Conservation (phyloP, 2,329 filamentous ascomycete genomes). For the Saccharata proteae region DNA sequence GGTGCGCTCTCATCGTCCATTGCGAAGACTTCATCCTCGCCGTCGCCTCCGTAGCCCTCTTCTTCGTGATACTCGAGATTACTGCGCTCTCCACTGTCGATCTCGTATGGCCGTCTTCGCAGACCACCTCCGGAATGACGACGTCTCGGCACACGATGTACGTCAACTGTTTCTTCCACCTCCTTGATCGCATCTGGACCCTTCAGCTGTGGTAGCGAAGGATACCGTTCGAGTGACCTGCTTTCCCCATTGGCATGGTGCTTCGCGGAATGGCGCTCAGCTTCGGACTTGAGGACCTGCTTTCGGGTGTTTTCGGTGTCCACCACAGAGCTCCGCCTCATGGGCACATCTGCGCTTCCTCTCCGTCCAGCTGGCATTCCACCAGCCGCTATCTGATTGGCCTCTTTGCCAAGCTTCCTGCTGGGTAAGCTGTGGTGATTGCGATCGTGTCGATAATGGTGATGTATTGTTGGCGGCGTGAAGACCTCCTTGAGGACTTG, state of each 20-base stretch:
- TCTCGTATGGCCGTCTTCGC: slow-evolving; percentile 57
- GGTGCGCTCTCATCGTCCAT: slow-evolving; percentile 45
- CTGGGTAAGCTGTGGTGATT: slow-evolving; percentile 8
- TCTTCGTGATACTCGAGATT: slow-evolving; percentile 86
- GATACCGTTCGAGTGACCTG: slow-evolving; percentile 6
- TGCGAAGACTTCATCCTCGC: slow-evolving; percentile 56
- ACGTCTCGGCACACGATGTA: slow-evolving; percentile 35
- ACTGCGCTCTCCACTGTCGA: slow-evolving; percentile 52
- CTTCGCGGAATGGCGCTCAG: slow-evolving; percentile 17
- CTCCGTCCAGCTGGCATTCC: slow-evolving; percentile 18
- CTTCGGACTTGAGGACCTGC: slow-evolving; percentile 30
- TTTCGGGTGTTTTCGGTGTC: slow-evolving; percentile 18
- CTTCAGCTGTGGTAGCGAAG: slow-evolving; percentile 7
- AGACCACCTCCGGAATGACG: slow-evolving; percentile 83
- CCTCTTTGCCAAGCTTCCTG: slow-evolving; percentile 2
- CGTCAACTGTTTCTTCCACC: slow-evolving; percentile 13
- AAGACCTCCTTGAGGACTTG: slow-evolving; percentile 92
- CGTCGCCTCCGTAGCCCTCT: slow-evolving; percentile 72
- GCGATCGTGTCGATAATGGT: slow-evolving; percentile 53
- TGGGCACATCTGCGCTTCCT: slow-evolving; percentile 26
- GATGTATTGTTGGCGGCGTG: slow-evolving; percentile 68
- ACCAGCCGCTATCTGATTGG: not conserved
- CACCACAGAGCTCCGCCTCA: not conserved
- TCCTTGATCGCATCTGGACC: slow-evolving; percentile 15
- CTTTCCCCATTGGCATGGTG: slow-evolving; percentile 3